Conservation (phyloP, 305 asterid genomes). For the Solanum aculeatissimum region DNA sequence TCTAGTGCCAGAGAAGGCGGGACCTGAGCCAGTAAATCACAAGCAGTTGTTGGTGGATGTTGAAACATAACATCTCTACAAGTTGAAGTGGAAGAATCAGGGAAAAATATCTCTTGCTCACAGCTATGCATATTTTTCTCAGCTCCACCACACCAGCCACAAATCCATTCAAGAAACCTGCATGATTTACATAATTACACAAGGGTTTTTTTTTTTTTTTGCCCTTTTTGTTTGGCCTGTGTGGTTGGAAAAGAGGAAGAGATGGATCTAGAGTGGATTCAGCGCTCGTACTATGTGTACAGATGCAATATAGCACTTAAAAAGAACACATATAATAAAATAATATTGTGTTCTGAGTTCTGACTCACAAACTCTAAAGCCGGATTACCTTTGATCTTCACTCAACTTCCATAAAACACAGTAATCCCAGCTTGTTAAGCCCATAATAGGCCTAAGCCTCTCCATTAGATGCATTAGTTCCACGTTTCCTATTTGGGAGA, state of each 20-base stretch:
- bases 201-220: background rate
- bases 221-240: background rate
- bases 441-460: constrained; percentile 34
- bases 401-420: constrained; percentile 35
- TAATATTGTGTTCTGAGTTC: background rate
- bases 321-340: background rate
- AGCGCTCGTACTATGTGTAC: background rate
- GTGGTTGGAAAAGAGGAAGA: background rate
- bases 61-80: constrained; percentile 58
- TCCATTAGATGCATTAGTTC: constrained; percentile 12
- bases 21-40: constrained; percentile 46
- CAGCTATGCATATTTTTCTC: constrained; percentile 20
- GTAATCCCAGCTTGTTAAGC: constrained; percentile 37
- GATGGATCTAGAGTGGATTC: background rate
- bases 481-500: constrained; percentile 16
- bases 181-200: background rate
- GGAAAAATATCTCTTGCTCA: constrained; percentile 26
- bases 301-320: background rate
- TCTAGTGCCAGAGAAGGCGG: constrained; percentile 49
- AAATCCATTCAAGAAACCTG: constrained; percentile 47
- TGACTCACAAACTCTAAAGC: background rate
- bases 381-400: constrained; percentile 34
- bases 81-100: constrained; percentile 28
- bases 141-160: constrained; percentile 70
- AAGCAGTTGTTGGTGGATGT: constrained; percentile 48